Evolutionary conservation across 345 rosid species (phyloP), one percentile per base, ranked within the genome.

Genomic region (Firmiana major): DNA sequence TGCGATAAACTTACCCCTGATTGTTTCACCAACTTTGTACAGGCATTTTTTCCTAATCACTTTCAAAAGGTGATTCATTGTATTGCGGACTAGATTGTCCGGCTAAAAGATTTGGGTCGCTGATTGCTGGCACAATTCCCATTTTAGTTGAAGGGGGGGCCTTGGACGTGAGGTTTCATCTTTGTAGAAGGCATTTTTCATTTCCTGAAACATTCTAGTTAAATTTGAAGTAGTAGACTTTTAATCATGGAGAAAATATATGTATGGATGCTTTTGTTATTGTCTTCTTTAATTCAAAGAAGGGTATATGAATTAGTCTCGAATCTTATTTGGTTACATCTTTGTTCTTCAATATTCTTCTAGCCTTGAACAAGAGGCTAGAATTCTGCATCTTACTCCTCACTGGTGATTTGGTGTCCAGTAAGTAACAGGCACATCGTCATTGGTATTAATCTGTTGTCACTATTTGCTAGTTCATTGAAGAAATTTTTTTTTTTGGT

Each of bases 41-140:
- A 81, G 84, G 80, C 83, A 79, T 79, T 85, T 82, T 85, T 82
- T 75, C 74, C 65, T 49, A 31, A 62, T 82, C 81, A 63, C 81
- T 74, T 66, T 36, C 63, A 28, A 21, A 34, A 60, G 74, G 81
- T 80, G 80, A 82, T 75, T 65, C 74, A 80, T 84, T 73, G 19
- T 59, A 63, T 40, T 40, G 42, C 42, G 19, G 77, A 66, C 85
- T 73, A 60, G 73, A 24, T 78, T 76, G 79, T 84, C 83, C 82
- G 73, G 85, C 76, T 51, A 80, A 62, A 73, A 72, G 75, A 74
- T 80, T 73, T 21, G 74, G 77, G 73, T 82, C 71, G 83, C 79
- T 63, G 81, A 76, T 80, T 78, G 78, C 66, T 31, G 83, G 73
- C 70, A 74, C 38, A 28, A 71, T 54, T 77, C 57, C 43, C 38